Percentiles rank a stretch among this genome's conserved stretches.
Conservation (phyloP, 208 protist species). For the Trypanosoma cruzi region DNA sequence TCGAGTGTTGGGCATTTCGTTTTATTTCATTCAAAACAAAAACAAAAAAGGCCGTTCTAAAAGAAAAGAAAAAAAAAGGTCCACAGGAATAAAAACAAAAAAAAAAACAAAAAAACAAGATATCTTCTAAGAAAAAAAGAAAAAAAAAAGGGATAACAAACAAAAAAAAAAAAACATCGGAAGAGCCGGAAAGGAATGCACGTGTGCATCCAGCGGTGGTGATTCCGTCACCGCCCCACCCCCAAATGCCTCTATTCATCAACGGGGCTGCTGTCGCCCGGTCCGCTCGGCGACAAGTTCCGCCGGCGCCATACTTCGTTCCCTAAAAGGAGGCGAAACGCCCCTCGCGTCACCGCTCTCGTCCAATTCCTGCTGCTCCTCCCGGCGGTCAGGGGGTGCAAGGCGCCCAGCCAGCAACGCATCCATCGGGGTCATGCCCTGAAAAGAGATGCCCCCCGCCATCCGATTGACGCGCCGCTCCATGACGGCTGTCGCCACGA, state of each 20-base stretch:
- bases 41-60: background rate
- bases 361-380: constrained; percentile 7
- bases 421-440: background rate
- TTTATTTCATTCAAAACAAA: no score
- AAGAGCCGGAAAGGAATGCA: background rate
- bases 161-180: background rate
- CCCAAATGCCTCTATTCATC: background rate
- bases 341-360: constrained; percentile 26
- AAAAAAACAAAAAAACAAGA: background rate
- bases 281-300: constrained; percentile 32
- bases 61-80: background rate
- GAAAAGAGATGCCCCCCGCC: background rate
- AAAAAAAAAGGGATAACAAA: no score
- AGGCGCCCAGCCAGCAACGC: background rate
- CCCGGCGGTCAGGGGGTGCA: background rate
- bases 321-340: constrained; percentile 48
- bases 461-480: background rate
- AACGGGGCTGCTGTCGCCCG: constrained; percentile 10
- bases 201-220: background rate
- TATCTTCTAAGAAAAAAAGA: background rate
- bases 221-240: background rate
- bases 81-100: background rate
- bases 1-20: no score
- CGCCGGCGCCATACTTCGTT: constrained; percentile 51
- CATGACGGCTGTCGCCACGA: background rate